Conservation (phyloP, 148 eudicot species). For the Limonium bicolor region DNA sequence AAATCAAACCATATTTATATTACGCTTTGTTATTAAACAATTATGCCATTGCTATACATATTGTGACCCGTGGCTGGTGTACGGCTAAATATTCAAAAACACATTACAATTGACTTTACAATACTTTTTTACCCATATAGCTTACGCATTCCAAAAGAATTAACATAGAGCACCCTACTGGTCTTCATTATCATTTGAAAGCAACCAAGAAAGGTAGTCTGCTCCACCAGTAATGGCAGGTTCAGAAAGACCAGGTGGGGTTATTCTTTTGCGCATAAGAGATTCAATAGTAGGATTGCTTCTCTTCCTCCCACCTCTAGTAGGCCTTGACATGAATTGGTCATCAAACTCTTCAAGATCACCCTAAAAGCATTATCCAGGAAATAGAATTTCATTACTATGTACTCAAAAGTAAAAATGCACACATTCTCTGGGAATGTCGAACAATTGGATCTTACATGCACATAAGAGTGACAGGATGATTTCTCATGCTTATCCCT, state of each 20-base stretch:
- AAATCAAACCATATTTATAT: no score
- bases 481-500: slow-evolving; percentile 82
- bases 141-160: no score
- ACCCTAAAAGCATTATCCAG: slow-evolving; percentile 11
- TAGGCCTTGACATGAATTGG: slow-evolving; percentile 17
- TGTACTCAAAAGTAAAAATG: background rate
- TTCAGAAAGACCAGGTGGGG: slow-evolving; percentile 13
- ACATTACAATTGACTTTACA: no score
- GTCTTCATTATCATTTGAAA: slow-evolving; percentile 10
- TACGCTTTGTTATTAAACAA: no score
- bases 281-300: slow-evolving; percentile 16
- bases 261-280: slow-evolving; percentile 24
- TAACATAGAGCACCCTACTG: no score
- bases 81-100: no score
- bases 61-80: no score
- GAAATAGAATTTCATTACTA: background rate
- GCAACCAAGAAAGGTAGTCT: slow-evolving; percentile 22
- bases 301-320: slow-evolving; percentile 26
- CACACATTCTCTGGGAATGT: background rate
- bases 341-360: slow-evolving; percentile 29
- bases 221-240: slow-evolving; percentile 3
- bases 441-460: slow-evolving; percentile 15
- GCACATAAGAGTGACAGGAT: slow-evolving; percentile 42
- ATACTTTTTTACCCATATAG: no score
- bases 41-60: no score